Evolutionary conservation across 768 basidiomycete species (phyloP), one percentile per base, ranked within the genome.

Genomic region (Nidularia pulvinata): DNA sequence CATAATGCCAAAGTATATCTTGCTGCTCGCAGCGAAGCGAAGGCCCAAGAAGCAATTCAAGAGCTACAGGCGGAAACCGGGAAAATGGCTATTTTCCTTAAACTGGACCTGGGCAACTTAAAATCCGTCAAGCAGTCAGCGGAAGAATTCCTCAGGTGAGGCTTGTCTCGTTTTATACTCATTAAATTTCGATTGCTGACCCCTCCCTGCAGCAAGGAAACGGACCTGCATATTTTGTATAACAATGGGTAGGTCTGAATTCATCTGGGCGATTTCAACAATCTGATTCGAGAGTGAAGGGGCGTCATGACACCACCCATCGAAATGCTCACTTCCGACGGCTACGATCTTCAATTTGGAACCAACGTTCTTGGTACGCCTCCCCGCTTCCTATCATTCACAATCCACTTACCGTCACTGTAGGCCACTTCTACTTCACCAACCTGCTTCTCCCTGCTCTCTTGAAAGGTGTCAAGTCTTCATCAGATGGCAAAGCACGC

Each of bases 281-380:
- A 30, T 2, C 25, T 30, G 3, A 30, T 30, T 30, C 25, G 25
- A 30, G 25, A 30, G 4, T 46, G 7, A 14, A 46, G 45, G 10
- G 45, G 45, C 25, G 45, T 46, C 25, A 46, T 46, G 45, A 46
- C n/a, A 14, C 45, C 45, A 10, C 45, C 45, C 25, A 25, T 46
- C 25, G 45, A 46, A 11, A n/a, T 30, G 45, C 13, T 46, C 45
- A 46, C 45, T n/a, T 11, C 13, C 25, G n/a, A 46, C n/a, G 81
- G 81, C 5, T 83, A 79, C 52, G 84, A 84, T 57, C 60, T 80
- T n/a, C 77, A 80, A 50, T 86, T 83, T 51, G 83, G 80, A 10
- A 80, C 77, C 2, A 85, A 85, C 56, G 79, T 81, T 32, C 56
- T 84, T 6, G 82, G 81, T 76, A 52, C 22, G 65, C 51, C 33